phyloP scores from a whole-genome alignment of 306 rosid genomes.

The Dryas alaskensis region DNA sequence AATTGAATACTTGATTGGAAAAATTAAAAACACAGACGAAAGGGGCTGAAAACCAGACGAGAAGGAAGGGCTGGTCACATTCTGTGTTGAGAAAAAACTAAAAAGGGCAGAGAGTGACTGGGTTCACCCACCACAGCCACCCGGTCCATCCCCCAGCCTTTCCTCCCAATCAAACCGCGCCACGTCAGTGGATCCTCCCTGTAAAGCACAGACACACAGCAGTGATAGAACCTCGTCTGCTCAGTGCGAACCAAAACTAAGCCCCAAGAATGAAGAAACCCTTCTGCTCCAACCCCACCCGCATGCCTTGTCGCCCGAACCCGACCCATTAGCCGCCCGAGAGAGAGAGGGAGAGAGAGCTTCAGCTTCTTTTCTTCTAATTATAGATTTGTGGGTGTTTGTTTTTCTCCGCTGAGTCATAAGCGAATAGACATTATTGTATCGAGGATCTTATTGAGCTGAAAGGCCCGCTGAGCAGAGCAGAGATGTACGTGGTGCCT shows the following conservation, averaged over 20 bases:
- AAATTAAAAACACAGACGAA: too few relatives aligned
- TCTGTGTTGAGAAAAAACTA: not conserved
- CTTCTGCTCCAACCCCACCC: constrained; percentile 29
- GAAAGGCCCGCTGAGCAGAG: not conserved
- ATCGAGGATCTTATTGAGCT: constrained; percentile 18
- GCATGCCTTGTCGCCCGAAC: constrained; percentile 21
- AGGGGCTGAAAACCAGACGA: too few relatives aligned
- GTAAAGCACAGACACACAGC: constrained; percentile 33
- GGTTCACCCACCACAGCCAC: constrained; percentile 1
- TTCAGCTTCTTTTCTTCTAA: not conserved
- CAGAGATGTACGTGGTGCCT: constrained; percentile 85
- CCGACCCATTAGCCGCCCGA: constrained; percentile 15
- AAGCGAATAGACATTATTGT: constrained; percentile 2
- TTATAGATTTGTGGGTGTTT: not conserved
- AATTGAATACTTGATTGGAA: too few relatives aligned
- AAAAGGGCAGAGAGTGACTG: not conserved
- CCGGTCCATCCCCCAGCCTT: constrained; percentile 10
- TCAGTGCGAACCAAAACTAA: not conserved
- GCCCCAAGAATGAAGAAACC: constrained; percentile 11
- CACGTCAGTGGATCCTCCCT: constrained; percentile 39
- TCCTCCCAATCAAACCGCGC: constrained; percentile 22
- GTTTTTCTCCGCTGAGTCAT: not conserved
- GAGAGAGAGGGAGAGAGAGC: not conserved
- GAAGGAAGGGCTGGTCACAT: not conserved
- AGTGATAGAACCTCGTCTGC: constrained; percentile 22